Evolutionary conservation across 2,329 filamentous ascomycete genomes (phyloP).

Genomic region (Ceratocystis alfenasii): DNA sequence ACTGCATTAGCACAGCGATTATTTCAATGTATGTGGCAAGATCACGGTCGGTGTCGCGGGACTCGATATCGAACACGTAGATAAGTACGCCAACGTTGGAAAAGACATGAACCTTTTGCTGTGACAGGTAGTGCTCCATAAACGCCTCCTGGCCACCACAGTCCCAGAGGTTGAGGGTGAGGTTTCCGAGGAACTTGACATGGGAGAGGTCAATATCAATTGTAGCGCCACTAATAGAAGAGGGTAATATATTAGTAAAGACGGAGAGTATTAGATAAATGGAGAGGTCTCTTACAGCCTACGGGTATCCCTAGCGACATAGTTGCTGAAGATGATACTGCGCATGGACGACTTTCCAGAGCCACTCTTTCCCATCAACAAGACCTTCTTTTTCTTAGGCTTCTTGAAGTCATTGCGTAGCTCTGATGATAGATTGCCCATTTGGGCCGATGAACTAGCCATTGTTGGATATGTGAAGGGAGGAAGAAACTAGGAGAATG

Average conservation of each 20-base stretch:
- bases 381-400: conserved; percentile 74
- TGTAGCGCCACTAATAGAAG: conserved; percentile 56
- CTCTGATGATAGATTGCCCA: conserved; percentile 19
- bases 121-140: conserved; percentile 94
- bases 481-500: not conserved
- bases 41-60: conserved; percentile 84
- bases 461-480: not conserved
- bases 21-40: conserved; percentile 86
- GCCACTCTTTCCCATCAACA: conserved; percentile 89
- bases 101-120: conserved; percentile 93
- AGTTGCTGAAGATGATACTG: conserved; percentile 98
- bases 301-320: conserved; percentile 89
- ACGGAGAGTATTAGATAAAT: not conserved
- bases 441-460: conserved; percentile 15
- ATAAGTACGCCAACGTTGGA: conserved; percentile 92
- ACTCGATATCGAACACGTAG: conserved; percentile 98
- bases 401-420: conserved; percentile 44
- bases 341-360: conserved; percentile 98
- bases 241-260: not conserved
- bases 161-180: conserved; percentile 96
- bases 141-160: conserved; percentile 98
- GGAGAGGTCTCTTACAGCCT: conserved; percentile 45
- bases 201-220: conserved; percentile 98
- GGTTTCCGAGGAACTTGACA: conserved; percentile 95
- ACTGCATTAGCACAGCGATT: conserved; percentile 77